Evolutionary conservation across 805 yeast genomes (phyloP).

Genomic region (Kazachstania bromeliacearum): DNA sequence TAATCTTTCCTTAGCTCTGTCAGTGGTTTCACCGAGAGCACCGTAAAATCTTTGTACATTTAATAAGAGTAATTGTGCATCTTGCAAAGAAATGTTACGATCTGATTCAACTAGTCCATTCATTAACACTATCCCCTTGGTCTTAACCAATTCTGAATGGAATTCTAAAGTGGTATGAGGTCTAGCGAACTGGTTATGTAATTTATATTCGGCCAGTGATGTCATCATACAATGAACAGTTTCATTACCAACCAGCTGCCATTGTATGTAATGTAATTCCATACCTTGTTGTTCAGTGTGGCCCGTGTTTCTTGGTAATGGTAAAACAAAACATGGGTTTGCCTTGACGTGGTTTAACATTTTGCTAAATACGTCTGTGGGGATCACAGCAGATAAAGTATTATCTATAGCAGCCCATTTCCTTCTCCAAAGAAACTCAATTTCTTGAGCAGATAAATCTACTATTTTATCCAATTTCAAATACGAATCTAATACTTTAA

Average conservation of each 20-base stretch:
- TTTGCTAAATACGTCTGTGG: slow-evolving; percentile 47
- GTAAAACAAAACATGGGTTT: slow-evolving; percentile 81
- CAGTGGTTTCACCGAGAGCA: slow-evolving; percentile 41
- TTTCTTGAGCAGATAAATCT: slow-evolving; percentile 47
- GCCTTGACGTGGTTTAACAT: slow-evolving; percentile 57
- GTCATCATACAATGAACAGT: slow-evolving; percentile 88
- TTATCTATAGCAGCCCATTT: slow-evolving; percentile 57
- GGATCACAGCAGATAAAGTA: slow-evolving; percentile 56
- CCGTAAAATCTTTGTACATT: slow-evolving; percentile 81
- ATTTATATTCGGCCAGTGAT: slow-evolving; percentile 81
- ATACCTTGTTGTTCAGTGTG: slow-evolving; percentile 28
- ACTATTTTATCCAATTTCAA: slow-evolving; percentile 58
- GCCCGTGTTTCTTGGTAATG: slow-evolving; percentile 71
- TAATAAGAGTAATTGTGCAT: slow-evolving; percentile 67
- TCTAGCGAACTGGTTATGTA: slow-evolving; percentile 84
- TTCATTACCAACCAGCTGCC: slow-evolving; percentile 78
- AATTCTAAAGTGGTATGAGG: slow-evolving; percentile 89
- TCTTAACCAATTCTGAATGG: slow-evolving; percentile 63
- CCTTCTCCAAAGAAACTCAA: slow-evolving; percentile 83
- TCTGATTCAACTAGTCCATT: slow-evolving; percentile 76
- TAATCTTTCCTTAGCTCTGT: slow-evolving; percentile 40
- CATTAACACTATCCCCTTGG: slow-evolving; percentile 65
- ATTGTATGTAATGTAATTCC: slow-evolving; percentile 89
- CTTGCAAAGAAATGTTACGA: slow-evolving; percentile 53
- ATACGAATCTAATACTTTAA: slow-evolving; percentile 62